phyloP scores from a whole-genome alignment of 345 rosid genomes.

The Dipteronia sinensis region DNA sequence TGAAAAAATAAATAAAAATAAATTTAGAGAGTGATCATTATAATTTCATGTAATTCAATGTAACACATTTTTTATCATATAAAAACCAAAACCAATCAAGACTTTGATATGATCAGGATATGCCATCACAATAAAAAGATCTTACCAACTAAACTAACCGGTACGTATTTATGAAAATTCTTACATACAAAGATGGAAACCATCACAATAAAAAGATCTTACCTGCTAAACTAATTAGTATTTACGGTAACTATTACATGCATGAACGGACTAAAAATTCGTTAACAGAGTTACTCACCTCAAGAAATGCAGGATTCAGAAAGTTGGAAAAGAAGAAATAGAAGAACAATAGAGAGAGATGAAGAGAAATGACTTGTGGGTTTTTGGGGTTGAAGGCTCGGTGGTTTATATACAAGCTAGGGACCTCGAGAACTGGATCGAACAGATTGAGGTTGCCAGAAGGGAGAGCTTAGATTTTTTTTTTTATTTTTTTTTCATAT shows the following conservation, averaged over 20 bases:
- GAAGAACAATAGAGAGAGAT: neutral
- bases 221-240: neutral
- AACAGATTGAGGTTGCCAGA: slow-evolving; percentile 28
- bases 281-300: no score
- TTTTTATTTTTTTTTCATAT: slow-evolving; percentile 12
- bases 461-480: slow-evolving; percentile 28
- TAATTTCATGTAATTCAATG: neutral
- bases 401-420: neutral
- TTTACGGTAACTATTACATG: no score
- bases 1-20: neutral
- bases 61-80: neutral
- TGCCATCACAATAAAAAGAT: no score
- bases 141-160: no score
- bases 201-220: neutral
- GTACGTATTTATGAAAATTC: no score
- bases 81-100: neutral
- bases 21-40: neutral
- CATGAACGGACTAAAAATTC: no score
- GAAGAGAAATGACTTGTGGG: slow-evolving; percentile 21
- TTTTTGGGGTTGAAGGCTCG: slow-evolving; percentile 17
- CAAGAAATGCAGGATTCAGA: no score
- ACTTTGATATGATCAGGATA: no score
- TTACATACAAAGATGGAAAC: no score
- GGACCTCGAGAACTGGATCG: slow-evolving; percentile 28
- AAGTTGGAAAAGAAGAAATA: no score